Conservation (phyloP, 2,329 filamentous ascomycete genomes). For the Penicillium sp. region DNA sequence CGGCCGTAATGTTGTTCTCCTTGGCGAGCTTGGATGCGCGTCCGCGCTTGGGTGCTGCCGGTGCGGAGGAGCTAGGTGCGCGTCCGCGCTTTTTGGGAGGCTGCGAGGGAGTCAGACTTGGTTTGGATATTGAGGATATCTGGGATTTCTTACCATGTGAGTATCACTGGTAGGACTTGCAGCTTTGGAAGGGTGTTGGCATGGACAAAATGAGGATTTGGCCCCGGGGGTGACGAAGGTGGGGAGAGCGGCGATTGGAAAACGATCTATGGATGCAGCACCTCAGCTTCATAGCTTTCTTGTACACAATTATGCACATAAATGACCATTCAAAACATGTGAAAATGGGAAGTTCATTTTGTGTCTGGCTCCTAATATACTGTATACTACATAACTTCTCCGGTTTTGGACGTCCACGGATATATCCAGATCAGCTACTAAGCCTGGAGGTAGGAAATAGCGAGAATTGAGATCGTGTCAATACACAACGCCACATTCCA, state of each 20-base stretch:
- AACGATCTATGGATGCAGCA: conserved; percentile 1
- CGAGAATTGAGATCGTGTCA: neutral
- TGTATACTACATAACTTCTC: neutral
- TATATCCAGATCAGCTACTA: neutral
- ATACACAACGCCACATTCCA: neutral
- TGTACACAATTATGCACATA: neutral
- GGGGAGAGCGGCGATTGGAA: conserved; percentile 4
- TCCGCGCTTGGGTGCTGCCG: conserved; percentile 37
- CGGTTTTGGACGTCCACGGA: neutral
- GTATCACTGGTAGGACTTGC: neutral
- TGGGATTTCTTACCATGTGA: conserved; percentile 3
- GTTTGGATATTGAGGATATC: neutral
- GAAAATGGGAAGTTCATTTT: neutral
- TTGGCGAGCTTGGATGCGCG: conserved; percentile 87
- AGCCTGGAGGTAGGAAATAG: neutral
- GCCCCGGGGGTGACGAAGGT: conserved; percentile 1
- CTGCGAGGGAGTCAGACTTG: conserved; percentile 17
- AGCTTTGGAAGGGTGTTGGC: neutral
- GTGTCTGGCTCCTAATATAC: neutral
- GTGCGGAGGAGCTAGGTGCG: conserved; percentile 28
- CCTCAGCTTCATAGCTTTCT: neutral
- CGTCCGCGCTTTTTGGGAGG: conserved; percentile 41
- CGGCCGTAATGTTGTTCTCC: conserved; percentile 79
- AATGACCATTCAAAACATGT: neutral
- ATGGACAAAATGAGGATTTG: neutral